Percentiles rank a stretch among this genome's conserved stretches.
Evolutionary conservation across 345 rosid species (phyloP).

Genomic region (Eucalyptus polybractea): DNA sequence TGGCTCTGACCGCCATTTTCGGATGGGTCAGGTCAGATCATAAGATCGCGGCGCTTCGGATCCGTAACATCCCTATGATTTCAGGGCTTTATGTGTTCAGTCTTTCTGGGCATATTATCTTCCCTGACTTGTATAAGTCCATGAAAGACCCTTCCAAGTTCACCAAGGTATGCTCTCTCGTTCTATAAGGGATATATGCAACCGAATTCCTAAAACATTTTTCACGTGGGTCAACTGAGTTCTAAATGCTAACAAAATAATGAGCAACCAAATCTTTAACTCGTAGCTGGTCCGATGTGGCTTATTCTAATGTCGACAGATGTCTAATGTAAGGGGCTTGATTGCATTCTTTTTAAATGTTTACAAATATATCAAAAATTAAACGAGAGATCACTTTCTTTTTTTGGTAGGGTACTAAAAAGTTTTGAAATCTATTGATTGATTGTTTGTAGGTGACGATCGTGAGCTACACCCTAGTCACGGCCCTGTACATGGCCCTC

Average conservation of each 20-base stretch:
- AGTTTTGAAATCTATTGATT: neutral
- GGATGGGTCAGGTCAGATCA: constrained; percentile 30
- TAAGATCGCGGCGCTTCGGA: constrained; percentile 23
- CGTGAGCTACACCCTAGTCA: constrained; percentile 52
- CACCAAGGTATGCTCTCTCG: constrained; percentile 32
- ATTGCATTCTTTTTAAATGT: neutral
- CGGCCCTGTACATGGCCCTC: constrained; percentile 35
- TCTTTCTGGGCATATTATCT: constrained; percentile 63
- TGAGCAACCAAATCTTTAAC: too few species aligned
- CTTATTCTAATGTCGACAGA: too few species aligned
- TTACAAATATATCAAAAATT: too few species aligned
- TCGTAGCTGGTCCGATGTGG: too few species aligned
- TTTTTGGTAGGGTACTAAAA: neutral
- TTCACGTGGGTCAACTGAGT: too few species aligned
- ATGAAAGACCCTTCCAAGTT: constrained; percentile 77
- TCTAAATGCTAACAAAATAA: too few species aligned
- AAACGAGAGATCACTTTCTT: neutral
- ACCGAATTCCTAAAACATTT: too few species aligned
- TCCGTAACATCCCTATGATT: constrained; percentile 40
- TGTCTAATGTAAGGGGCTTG: neutral
- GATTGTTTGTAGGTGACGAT: constrained; percentile 31
- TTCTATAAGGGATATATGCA: neutral
- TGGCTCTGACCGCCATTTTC: constrained; percentile 35
- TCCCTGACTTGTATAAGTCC: constrained; percentile 56
- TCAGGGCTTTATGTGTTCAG: constrained; percentile 61